Conservation (phyloP, 2,329 filamentous ascomycete genomes). For the Hypoxylon sp. region DNA sequence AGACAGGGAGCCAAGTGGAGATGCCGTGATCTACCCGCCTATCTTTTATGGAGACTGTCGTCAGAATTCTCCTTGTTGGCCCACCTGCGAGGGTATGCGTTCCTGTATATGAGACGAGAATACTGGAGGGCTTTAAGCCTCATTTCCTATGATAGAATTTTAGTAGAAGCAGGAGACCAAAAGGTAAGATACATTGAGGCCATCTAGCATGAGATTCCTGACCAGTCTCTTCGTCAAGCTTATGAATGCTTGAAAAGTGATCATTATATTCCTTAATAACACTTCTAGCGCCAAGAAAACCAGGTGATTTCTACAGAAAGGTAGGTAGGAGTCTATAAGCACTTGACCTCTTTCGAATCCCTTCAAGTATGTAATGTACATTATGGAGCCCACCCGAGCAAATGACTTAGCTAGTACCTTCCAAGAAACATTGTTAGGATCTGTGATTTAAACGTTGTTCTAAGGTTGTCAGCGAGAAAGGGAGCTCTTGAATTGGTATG, state of each 20-base stretch:
- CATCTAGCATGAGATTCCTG: neutral
- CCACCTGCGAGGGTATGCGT: neutral
- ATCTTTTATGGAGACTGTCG: neutral
- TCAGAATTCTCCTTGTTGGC: neutral
- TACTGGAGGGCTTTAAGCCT: neutral
- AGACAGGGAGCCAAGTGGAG: neutral
- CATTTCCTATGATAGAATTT: neutral
- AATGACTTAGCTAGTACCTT: neutral
- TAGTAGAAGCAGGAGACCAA: neutral
- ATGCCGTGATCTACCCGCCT: neutral
- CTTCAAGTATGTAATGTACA: neutral
- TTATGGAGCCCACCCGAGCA: neutral
- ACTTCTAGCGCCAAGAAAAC: too few relatives aligned
- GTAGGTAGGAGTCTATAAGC: neutral
- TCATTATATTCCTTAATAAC: too few relatives aligned
- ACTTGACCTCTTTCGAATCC: neutral
- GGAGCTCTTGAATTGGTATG: neutral
- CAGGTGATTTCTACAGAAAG: too few relatives aligned
- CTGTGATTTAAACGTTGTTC: neutral
- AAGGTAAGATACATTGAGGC: neutral
- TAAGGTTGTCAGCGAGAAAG: neutral
- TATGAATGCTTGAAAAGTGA: neutral
- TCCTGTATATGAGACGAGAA: neutral
- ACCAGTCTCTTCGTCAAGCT: neutral
- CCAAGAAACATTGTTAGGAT: neutral